Evolutionary conservation across 306 rosid genomes (phyloP).

Genomic region (Crataegus laevigata): DNA sequence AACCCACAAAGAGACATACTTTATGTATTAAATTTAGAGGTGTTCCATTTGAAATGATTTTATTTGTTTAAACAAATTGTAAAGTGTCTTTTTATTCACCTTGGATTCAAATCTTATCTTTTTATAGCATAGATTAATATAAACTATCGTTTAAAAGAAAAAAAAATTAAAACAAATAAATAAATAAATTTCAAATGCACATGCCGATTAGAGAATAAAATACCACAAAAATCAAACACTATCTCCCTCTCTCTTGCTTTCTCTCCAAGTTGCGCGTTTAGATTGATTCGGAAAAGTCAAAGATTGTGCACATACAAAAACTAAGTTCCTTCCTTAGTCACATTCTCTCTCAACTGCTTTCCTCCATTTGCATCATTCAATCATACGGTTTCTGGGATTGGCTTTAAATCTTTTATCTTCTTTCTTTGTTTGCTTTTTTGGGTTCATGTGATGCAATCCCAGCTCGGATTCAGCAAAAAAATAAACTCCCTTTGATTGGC

Average conservation of each 20-base stretch:
- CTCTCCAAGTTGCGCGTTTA: constrained; percentile 16
- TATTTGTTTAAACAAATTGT: too few species aligned
- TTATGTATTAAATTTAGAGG: too few species aligned
- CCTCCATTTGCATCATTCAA: background rate
- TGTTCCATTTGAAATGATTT: too few species aligned
- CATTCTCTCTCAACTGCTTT: background rate
- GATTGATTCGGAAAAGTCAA: constrained; percentile 21
- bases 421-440: background rate
- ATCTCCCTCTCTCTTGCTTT: background rate
- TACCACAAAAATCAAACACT: constrained; percentile 13
- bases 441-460: background rate
- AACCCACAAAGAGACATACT: too few species aligned
- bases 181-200: background rate
- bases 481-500: background rate
- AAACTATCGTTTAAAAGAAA: too few species aligned
- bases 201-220: background rate
- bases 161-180: background rate
- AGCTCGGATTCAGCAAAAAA: background rate
- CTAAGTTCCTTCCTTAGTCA: background rate
- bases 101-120: too few species aligned
- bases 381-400: background rate
- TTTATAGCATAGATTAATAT: too few species aligned
- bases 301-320: background rate
- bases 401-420: background rate
- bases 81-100: too few species aligned